phyloP scores from a whole-genome alignment of 1,139 yeast species.

The Pneumocystis oryctolagi region DNA sequence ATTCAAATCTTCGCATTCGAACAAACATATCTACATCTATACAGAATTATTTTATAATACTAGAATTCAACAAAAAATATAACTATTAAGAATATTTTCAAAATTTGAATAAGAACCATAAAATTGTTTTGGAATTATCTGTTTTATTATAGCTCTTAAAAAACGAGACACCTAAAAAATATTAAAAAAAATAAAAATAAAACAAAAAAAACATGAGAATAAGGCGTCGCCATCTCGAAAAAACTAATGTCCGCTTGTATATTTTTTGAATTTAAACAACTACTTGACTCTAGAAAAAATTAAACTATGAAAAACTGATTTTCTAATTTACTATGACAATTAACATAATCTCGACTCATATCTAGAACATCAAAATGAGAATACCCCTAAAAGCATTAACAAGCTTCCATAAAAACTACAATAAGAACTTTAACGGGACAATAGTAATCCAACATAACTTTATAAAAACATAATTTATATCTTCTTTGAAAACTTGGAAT shows the following conservation, averaged over 20 bases:
- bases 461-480: conserved; percentile 15
- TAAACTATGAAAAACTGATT: conserved; percentile 4
- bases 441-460: conserved; percentile 14
- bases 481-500: conserved; percentile 8
- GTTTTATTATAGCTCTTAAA: conserved; percentile 3
- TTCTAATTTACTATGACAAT: background rate
- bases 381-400: background rate
- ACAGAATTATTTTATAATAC: background rate
- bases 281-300: conserved; percentile 5
- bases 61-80: background rate
- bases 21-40: conserved; percentile 26
- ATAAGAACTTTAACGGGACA: conserved; percentile 13
- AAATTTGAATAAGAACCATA: conserved; percentile 23
- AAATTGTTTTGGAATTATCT: background rate
- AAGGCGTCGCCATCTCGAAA: conserved; percentile 19
- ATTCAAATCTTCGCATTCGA: conserved; percentile 22
- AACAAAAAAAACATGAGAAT: background rate
- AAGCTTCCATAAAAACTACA: background rate
- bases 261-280: conserved; percentile 8
- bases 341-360: background rate
- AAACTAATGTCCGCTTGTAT: conserved; percentile 12
- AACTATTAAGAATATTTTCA: conserved; percentile 17
- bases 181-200: background rate
- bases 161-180: conserved; percentile 5
- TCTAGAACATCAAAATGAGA: background rate